A percentile compares a stretch with the other conserved stretches of the same genome.
Evolutionary conservation across 192 early-diverging fungal genomes (phyloP).

Genomic region (Coemansia sp.): DNA sequence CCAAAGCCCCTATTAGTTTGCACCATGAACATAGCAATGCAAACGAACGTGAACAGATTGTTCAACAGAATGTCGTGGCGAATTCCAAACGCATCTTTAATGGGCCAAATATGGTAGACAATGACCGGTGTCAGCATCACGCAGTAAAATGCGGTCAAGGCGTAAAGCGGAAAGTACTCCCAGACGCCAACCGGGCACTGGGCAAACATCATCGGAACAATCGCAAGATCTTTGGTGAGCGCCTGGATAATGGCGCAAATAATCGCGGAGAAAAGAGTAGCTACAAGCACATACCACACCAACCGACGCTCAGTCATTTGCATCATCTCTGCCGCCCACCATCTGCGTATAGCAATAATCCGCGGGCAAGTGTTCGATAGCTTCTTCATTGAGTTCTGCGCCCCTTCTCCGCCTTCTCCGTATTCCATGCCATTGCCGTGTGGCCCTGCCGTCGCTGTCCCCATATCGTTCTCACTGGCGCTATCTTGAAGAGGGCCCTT

Average conservation of each 20-base stretch:
- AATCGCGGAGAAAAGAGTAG: constrained; percentile 37
- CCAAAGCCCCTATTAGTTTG: constrained; percentile 49
- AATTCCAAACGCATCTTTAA: constrained; percentile 52
- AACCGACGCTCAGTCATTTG: constrained; percentile 48
- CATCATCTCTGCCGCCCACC: constrained; percentile 44
- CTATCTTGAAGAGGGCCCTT: constrained; percentile 33
- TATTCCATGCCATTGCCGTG: neutral
- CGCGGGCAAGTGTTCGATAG: neutral
- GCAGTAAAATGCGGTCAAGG: constrained; percentile 44
- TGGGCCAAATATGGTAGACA: constrained; percentile 52
- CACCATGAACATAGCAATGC: constrained; percentile 54
- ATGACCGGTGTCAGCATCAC: constrained; percentile 48
- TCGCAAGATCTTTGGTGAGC: constrained; percentile 43
- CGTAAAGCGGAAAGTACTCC: constrained; percentile 55
- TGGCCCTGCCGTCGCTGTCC: neutral
- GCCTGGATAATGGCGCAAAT: constrained; percentile 47
- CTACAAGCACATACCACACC: constrained; percentile 39
- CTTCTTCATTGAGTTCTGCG: neutral
- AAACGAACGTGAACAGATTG: constrained; percentile 51
- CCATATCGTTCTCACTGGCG: constrained; percentile 12
- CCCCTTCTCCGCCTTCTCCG: neutral
- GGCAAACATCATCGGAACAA: constrained; percentile 46
- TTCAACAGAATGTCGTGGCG: constrained; percentile 53
- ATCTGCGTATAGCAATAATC: constrained; percentile 9
- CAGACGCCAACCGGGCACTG: constrained; percentile 50